Percentiles rank a stretch among this genome's conserved stretches.
Evolutionary conservation across 305 asterid genomes (phyloP).

Genomic region (Galium porrigens): DNA sequence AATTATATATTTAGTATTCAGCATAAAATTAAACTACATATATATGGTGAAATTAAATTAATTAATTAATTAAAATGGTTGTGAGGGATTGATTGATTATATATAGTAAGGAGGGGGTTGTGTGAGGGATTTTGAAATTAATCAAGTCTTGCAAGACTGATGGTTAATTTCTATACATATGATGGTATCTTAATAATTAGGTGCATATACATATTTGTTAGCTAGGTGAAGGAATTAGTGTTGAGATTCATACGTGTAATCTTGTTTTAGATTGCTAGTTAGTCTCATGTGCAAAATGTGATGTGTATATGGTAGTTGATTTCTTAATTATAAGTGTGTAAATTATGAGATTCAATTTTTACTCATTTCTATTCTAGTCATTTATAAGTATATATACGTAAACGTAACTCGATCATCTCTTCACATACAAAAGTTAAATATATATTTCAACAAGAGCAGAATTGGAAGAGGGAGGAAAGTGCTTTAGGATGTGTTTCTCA

Average conservation of each 20-base stretch:
- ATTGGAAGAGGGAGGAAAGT: no score
- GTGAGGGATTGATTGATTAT: background rate
- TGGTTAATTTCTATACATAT: background rate
- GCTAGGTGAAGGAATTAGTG: background rate
- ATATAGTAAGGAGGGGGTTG: background rate
- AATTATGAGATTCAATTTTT: background rate
- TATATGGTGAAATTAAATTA: background rate
- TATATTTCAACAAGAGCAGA: no score
- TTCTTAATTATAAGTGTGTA: background rate
- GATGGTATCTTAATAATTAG: background rate
- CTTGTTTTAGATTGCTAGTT: background rate
- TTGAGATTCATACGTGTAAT: conserved; percentile 1
- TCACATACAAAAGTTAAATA: background rate
- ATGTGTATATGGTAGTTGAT: background rate
- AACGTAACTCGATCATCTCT: background rate
- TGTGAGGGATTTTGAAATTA: background rate
- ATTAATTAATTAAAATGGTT: background rate
- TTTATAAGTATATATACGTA: background rate
- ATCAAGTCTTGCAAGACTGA: conserved; percentile 2
- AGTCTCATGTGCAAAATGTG: background rate
- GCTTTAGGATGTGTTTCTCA: no score
- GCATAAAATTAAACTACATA: background rate
- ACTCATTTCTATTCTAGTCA: no score
- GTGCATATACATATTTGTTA: background rate
- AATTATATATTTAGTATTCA: background rate